Evolutionary conservation across 768 basidiomycete genomes (phyloP).

Genomic region (Lentinula guzmanii): DNA sequence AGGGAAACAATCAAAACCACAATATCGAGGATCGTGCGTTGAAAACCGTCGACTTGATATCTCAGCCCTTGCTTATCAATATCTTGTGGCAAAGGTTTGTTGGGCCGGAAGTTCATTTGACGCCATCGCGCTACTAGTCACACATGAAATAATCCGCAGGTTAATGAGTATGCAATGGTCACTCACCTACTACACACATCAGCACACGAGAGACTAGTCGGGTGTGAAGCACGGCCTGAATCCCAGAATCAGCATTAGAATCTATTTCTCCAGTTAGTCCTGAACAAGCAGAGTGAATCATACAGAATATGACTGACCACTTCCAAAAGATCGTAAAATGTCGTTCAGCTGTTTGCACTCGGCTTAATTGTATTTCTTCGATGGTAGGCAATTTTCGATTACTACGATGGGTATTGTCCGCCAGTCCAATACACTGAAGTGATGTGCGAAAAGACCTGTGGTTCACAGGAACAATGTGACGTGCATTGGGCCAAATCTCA

Average conservation of each 20-base stretch:
- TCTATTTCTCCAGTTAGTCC: conserved; percentile 4
- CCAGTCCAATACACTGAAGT: too few relatives aligned
- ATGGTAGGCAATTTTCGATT: too few relatives aligned
- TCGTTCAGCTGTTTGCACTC: conserved; percentile 73
- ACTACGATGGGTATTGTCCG: too few relatives aligned
- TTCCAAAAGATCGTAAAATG: conserved; percentile 43
- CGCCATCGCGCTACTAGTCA: conserved; percentile 54
- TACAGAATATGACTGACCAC: conserved; percentile 8
- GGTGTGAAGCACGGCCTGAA: conserved; percentile 47
- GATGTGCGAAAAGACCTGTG: too few relatives aligned
- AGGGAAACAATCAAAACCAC: conserved; percentile 61
- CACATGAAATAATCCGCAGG: not conserved
- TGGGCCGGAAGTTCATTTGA: conserved; percentile 62
- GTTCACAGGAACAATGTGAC: too few relatives aligned
- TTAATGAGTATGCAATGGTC: not conserved
- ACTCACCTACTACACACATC: conserved; percentile 54
- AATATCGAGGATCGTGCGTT: conserved; percentile 50
- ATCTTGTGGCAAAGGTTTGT: conserved; percentile 60
- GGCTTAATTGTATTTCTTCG: conserved; percentile 35
- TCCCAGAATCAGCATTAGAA: conserved; percentile 29
- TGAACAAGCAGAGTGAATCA: not conserved
- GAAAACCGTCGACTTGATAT: conserved; percentile 27
- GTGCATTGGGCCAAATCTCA: too few relatives aligned
- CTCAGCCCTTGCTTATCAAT: conserved; percentile 18
- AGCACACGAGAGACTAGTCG: conserved; percentile 65